phyloP scores from a whole-genome alignment of 2,329 filamentous ascomycete genomes.

The Penicillium janthinellum region DNA sequence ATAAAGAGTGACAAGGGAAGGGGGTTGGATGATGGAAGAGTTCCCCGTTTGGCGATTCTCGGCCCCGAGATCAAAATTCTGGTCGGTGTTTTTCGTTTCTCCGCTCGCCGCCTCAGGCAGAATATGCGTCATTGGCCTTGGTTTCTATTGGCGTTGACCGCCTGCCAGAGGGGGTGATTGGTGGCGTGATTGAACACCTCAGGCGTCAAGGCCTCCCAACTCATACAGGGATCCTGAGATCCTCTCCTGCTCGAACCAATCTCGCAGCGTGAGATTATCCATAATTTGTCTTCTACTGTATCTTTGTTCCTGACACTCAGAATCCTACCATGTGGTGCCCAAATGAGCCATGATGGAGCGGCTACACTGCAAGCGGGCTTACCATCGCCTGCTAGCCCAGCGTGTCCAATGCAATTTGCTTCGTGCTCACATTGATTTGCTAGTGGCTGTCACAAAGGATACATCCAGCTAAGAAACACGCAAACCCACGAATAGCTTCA shows the following conservation, averaged over 20 bases:
- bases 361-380: not conserved
- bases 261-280: not conserved
- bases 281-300: not conserved
- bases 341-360: not conserved
- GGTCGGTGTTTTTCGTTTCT: constrained; percentile 37
- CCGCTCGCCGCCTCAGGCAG: constrained; percentile 32
- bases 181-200: not conserved
- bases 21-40: constrained; percentile 1
- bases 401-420: not conserved
- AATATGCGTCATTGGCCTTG: constrained; percentile 11
- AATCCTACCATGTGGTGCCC: no score
- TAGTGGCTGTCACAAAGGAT: not conserved
- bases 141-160: not conserved
- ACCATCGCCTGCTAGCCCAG: not conserved
- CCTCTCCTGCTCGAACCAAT: not conserved
- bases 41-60: constrained; percentile 8
- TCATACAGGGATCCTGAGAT: no score
- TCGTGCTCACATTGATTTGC: not conserved
- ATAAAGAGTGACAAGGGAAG: constrained; percentile 24
- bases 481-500: no score
- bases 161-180: not conserved
- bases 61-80: constrained; percentile 33
- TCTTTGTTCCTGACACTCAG: no score
- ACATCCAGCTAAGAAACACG: no score
- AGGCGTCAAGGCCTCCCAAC: not conserved